Base-by-base conservation (phyloP, 192 early-diverging fungal species). In the Linnemannia hyalina region DNA sequence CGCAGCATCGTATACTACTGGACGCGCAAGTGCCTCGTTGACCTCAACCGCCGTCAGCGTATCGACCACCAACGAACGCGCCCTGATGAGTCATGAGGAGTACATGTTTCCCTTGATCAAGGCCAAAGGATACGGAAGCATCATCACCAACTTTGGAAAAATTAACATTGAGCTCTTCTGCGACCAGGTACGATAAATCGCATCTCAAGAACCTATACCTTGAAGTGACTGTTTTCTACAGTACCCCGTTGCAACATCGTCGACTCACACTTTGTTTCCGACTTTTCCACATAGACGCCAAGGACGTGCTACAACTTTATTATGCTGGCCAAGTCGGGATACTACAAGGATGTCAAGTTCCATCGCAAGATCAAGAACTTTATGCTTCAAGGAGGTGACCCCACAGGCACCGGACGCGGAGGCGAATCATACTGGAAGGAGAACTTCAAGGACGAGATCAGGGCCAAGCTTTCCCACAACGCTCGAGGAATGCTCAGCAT, bases 321-420 rank as follows among this genome's bases (percentile, higher is more conserved):
- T 57, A 92, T 93, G 92, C 89, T 99, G 42, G 93, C 95, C 4
- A 97, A 96, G 86, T 84, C 90, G 8, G 97, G 94, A 13, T 98
- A 98, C 75, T 99, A 99, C 91, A 95, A 96, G 35, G 89, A 90
- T 40, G 91, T 93, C 11, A 88, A 90, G 18, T 99, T 99, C 86
- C 98, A 99, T 83, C 92, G 98, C 60, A 93, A 91, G 73, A 95
- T 97, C 46, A 93, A 93, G 55, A 94, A 99, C 88, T 99, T 99
- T 90, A 98, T 99, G 97, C 92, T 99, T 47, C 99, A 99, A 90
- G 98, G 97, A 47, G 97, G 97, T 52, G 98, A 99, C 87, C 98
- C 98, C 22, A 98, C 98, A 7, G 97, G 95, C 16, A 99, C 97
- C 1, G 98, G 97, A 8, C 90, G 93, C 32, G 98, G 98, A 22